Conservation (phyloP, 1,284 basidiomycete genomes). For the Farysia itapuensis region DNA sequence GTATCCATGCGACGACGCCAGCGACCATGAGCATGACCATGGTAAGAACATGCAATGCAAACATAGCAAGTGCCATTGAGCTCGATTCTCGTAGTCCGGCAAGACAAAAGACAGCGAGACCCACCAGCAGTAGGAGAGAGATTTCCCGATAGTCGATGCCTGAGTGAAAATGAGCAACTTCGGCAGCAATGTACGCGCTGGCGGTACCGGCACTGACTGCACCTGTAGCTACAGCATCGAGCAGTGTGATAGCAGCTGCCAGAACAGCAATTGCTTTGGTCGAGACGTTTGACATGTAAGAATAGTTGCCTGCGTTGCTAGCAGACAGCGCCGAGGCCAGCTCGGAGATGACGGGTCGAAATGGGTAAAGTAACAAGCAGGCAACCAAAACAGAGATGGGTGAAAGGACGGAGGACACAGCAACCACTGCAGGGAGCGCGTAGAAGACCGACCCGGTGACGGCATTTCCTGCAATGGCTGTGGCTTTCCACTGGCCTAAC, state of each 20-base stretch:
- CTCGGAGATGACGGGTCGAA: slow-evolving; percentile 44
- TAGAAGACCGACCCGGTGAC: slow-evolving; percentile 48
- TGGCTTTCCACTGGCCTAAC: slow-evolving; percentile 39
- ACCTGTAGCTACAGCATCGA: slow-evolving; percentile 44
- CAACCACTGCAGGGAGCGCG: slow-evolving; percentile 42
- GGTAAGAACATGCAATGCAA: slow-evolving; percentile 31
- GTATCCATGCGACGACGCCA: slow-evolving; percentile 32
- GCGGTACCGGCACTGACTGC: slow-evolving; percentile 43
- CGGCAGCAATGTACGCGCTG: slow-evolving; percentile 33
- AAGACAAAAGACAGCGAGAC: slow-evolving; percentile 19
- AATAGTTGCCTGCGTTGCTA: slow-evolving; percentile 39
- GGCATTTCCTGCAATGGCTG: slow-evolving; percentile 45
- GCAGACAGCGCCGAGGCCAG: slow-evolving; percentile 32
- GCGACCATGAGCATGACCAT: slow-evolving; percentile 44
- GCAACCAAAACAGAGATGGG: slow-evolving; percentile 46
- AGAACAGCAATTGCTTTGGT: slow-evolving; percentile 32
- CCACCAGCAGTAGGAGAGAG: slow-evolving; percentile 34
- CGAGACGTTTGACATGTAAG: slow-evolving; percentile 39
- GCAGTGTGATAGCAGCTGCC: slow-evolving; percentile 36
- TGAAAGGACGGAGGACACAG: slow-evolving; percentile 32
- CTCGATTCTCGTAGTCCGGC: slow-evolving; percentile 37
- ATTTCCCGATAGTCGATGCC: slow-evolving; percentile 19
- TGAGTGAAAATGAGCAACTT: slow-evolving; percentile 2
- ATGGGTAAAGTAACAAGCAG: slow-evolving; percentile 38
- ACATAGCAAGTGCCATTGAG: slow-evolving; percentile 39